Conservation (phyloP, 2,329 filamentous ascomycete genomes). For the Lachnellula hyalina region DNA sequence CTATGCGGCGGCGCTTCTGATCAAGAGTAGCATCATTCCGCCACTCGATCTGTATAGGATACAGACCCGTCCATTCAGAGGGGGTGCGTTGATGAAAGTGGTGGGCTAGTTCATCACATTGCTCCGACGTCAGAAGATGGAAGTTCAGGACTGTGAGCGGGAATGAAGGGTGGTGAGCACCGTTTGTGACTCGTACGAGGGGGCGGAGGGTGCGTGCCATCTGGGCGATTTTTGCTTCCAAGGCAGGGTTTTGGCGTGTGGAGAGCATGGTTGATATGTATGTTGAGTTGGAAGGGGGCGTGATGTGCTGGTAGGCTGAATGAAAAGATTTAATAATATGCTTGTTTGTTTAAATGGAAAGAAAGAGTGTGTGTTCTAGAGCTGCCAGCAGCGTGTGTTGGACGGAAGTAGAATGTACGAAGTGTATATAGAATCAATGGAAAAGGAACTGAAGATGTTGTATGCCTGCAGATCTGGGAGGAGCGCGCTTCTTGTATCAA, state of each 20-base stretch:
- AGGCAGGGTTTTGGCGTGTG: constrained; percentile 38
- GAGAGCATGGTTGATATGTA: constrained; percentile 7
- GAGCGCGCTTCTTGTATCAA: constrained; percentile 10
- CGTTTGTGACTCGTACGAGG: constrained; percentile 58
- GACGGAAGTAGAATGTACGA: constrained; percentile 2
- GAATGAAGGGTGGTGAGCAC: constrained; percentile 59
- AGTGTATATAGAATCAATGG: constrained; percentile 2
- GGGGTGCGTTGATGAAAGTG: constrained; percentile 69
- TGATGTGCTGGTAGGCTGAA: not conserved
- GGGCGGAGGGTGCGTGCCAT: constrained; percentile 63
- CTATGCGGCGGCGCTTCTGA: constrained; percentile 65
- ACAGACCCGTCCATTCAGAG: constrained; percentile 48
- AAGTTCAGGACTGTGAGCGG: constrained; percentile 63
- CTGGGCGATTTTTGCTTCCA: constrained; percentile 57
- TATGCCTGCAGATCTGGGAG: not conserved
- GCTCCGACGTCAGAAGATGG: constrained; percentile 65
- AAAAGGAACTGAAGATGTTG: constrained; percentile 3
- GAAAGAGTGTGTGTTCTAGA: constrained; percentile 13
- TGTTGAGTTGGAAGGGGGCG: not conserved
- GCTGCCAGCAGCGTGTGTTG: constrained; percentile 24
- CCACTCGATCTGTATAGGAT: constrained; percentile 67
- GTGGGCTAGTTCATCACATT: constrained; percentile 64
- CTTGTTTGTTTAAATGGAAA: not conserved
- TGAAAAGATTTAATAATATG: not conserved
- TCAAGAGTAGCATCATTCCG: constrained; percentile 45